Evolutionary conservation across 2,329 filamentous ascomycete species (phyloP), one percentile per base, ranked within the genome.

Genomic region (Nigrospora oryzae): DNA sequence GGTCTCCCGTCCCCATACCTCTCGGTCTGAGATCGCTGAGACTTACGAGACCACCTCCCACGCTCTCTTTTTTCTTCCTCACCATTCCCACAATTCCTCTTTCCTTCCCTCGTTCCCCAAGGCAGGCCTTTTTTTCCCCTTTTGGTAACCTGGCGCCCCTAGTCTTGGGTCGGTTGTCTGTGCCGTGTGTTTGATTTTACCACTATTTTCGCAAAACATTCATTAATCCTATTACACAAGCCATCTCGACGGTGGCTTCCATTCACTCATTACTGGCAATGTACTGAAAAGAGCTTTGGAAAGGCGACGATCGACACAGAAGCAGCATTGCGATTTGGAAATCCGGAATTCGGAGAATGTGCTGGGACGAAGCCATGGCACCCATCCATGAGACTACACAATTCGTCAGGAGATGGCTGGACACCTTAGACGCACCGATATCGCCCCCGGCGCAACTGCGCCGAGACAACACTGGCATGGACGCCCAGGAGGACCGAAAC

Each of bases 31-130:
- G 31, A 34, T 33, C 32, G 32, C 39, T 41, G 39, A 41, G 39
- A 33, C 39, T 33, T 33, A 19, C 16, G n/a, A 19, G 12, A 38
- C 4, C 16, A 38, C 16, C n/a, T 19, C 36, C n/a, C 14, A 30
- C n/a, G 35, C 23, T 28, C 34, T 36, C 40, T 36, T 42, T 42
- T 42, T 33, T 30, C 33, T 42, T 42, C 14, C 14, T 33, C 36
- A 17, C 35, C n/a, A 23, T 36, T 42, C 30, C 40, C 39, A 23
- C 39, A 33, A 33, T 33, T 19, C 35, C 40, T 33, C 19, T 42
- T 30, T 33, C 33, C 36, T 42, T 42, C 40, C 40, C 40, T 42
- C 40, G 40, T 42, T 42, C 30, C 40, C 36, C 40, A 42, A 42
- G 40, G 40, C 40, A 42, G 40, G 40, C 40, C 40, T 42, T 40